Percentiles rank a stretch among this genome's conserved stretches.
Evolutionary conservation across 176 grass and related monocot genomes (phyloP).

Genomic region (Paspalum vaginatum): DNA sequence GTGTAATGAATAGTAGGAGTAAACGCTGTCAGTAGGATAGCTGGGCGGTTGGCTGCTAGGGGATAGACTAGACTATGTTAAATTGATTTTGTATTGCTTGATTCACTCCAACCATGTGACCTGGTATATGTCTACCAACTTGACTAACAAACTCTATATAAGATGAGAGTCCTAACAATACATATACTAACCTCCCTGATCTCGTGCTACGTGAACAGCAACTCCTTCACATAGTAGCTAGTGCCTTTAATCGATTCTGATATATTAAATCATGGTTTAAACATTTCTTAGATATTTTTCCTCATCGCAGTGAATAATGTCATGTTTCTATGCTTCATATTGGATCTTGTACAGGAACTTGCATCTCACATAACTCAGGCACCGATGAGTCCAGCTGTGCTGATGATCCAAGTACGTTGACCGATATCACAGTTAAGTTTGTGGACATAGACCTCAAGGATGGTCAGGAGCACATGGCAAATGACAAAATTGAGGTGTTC

Average conservation of each 20-base stretch:
- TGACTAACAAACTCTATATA: background rate
- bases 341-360: conserved; percentile 15
- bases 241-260: background rate
- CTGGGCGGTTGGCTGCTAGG: no score
- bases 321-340: conserved; percentile 22
- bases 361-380: conserved; percentile 17
- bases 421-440: conserved; percentile 4
- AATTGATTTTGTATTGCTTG: background rate
- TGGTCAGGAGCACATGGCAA: conserved; percentile 16
- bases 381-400: background rate
- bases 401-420: background rate
- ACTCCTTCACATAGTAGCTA: no score
- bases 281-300: background rate
- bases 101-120: background rate
- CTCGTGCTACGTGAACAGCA: no score
- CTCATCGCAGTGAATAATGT: background rate
- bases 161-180: no score
- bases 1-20: background rate
- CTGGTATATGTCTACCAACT: background rate
- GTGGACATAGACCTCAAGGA: conserved; percentile 1
- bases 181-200: no score
- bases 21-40: background rate
- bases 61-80: background rate
- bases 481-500: background rate
- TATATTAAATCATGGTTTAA: background rate